These are phyloP conservation scores for Apocynum venetum DNA, from an alignment of 257 asterid species.

Conservation along the genomic window DNA sequence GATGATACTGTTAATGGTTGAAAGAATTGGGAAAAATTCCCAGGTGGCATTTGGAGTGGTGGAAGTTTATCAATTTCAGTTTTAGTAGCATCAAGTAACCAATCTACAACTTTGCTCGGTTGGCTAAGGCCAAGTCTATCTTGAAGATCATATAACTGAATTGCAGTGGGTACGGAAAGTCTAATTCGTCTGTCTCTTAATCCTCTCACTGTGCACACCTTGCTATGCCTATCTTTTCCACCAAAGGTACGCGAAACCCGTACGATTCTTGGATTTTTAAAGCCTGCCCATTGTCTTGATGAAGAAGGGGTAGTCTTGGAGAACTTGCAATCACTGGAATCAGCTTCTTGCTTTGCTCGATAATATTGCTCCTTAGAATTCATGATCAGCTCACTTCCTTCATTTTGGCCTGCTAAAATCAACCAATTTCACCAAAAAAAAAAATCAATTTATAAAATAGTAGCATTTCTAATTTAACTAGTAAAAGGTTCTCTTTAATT, in stretches of 20 bases:
- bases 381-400: constrained; percentile 32
- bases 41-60: constrained; percentile 50
- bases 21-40: constrained; percentile 21
- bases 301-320: constrained; percentile 29
- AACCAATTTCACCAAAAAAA: background rate
- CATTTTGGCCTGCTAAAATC: constrained; percentile 34
- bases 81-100: constrained; percentile 56
- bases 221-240: constrained; percentile 79
- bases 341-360: constrained; percentile 44
- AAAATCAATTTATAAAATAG: too few species aligned
- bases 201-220: constrained; percentile 64
- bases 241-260: constrained; percentile 60
- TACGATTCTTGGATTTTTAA: constrained; percentile 67
- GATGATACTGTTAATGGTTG: constrained; percentile 8
- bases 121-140: constrained; percentile 62
- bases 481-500: too few species aligned
- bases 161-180: constrained; percentile 68
- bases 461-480: too few species aligned
- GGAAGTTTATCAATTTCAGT: constrained; percentile 62
- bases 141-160: constrained; percentile 68
- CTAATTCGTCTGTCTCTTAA: constrained; percentile 62
- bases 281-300: constrained; percentile 51
- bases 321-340: constrained; percentile 16
- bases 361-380: constrained; percentile 34
- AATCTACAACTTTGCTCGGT: constrained; percentile 76